A percentile compares a stretch with the other conserved stretches of the same genome.
phyloP scores from a whole-genome alignment of 768 basidiomycete genomes.

The Leccinum arenicola region DNA sequence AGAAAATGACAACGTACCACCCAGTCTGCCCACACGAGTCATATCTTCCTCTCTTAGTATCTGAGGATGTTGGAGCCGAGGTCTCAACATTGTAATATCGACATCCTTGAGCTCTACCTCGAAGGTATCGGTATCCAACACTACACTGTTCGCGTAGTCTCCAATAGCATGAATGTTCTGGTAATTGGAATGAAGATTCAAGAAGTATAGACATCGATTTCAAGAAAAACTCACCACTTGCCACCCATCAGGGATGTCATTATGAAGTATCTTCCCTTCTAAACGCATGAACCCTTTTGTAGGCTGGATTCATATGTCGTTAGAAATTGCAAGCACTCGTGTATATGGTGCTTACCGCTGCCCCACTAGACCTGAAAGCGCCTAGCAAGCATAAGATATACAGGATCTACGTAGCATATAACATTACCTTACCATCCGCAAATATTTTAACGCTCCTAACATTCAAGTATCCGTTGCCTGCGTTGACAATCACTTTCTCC shows the following conservation, averaged over 20 bases:
- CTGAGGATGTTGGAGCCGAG: conserved; percentile 90
- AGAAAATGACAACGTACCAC: conserved; percentile 46
- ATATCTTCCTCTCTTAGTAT: conserved; percentile 76
- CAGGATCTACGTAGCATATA: neutral
- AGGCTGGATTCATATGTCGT: conserved; percentile 36
- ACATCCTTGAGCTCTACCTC: conserved; percentile 62
- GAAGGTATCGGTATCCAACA: conserved; percentile 67
- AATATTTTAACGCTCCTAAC: conserved; percentile 80
- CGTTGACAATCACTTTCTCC: conserved; percentile 59
- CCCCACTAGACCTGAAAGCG: conserved; percentile 86
- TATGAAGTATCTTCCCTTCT: conserved; percentile 55
- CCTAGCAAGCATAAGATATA: conserved; percentile 39
- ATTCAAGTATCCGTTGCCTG: conserved; percentile 62
- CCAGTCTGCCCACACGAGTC: conserved; percentile 70
- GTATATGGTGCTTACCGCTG: conserved; percentile 54
- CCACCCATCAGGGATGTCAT: conserved; percentile 79
- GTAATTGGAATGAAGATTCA: neutral
- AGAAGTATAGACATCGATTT: neutral
- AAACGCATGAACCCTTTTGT: conserved; percentile 79
- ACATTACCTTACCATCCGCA: conserved; percentile 42
- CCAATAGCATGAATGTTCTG: conserved; percentile 88
- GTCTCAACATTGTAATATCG: conserved; percentile 63
- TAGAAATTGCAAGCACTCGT: neutral
- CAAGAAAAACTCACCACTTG: conserved; percentile 68
- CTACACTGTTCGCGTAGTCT: conserved; percentile 82